Conservation (phyloP, 2,329 filamentous ascomycete species). For the Hypoxylon sp. region DNA sequence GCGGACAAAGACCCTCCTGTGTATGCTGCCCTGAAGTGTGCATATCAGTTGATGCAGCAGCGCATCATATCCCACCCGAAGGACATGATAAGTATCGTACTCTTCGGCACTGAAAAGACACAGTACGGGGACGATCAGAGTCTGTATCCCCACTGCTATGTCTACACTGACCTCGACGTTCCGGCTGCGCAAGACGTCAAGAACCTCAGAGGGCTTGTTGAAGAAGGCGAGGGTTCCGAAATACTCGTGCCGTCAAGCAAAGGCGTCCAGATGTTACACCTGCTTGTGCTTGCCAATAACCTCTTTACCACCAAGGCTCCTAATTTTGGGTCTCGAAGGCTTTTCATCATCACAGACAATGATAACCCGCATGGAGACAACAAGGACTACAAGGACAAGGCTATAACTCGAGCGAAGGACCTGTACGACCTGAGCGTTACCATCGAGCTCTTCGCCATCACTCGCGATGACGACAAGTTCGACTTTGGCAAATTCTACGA, state of each 20-base stretch:
- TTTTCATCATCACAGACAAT: conserved; percentile 97
- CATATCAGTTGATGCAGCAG: conserved; percentile 95
- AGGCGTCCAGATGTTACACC: conserved; percentile 80
- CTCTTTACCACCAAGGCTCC: conserved; percentile 94
- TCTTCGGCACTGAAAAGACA: conserved; percentile 89
- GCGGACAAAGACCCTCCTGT: conserved; percentile 79
- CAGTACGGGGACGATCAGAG: conserved; percentile 76
- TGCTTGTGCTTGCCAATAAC: conserved; percentile 94
- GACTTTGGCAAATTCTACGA: conserved; percentile 90
- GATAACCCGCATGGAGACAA: conserved; percentile 81
- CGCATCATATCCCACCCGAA: conserved; percentile 96
- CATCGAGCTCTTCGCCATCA: conserved; percentile 94
- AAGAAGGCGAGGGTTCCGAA: conserved; percentile 76
- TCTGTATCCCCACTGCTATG: conserved; percentile 88
- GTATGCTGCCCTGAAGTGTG: conserved; percentile 88
- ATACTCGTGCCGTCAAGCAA: conserved; percentile 75
- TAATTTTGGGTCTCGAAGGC: conserved; percentile 87
- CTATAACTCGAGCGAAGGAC: conserved; percentile 89
- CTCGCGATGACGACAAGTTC: conserved; percentile 73
- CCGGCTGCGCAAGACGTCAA: conserved; percentile 90
- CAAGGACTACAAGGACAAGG: conserved; percentile 76
- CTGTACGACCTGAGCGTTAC: conserved; percentile 90
- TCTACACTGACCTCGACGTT: conserved; percentile 86
- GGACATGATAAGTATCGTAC: conserved; percentile 94
- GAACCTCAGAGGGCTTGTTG: conserved; percentile 74